phyloP scores from a whole-genome alignment of 257 asterid genomes.

The Datura wrightii region DNA sequence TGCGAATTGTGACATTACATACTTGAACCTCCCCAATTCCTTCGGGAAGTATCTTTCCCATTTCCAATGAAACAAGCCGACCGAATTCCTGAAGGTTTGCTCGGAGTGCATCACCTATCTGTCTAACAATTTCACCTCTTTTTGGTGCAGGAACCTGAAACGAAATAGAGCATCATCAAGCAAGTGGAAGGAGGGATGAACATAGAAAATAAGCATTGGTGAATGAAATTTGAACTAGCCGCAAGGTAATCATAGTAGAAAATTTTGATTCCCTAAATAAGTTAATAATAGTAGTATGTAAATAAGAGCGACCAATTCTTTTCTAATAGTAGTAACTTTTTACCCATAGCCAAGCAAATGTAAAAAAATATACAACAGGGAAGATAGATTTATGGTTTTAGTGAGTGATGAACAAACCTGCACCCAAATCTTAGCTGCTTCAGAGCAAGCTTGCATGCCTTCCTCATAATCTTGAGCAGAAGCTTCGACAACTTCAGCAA shows the following conservation, averaged over 20 bases:
- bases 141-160: conserved; percentile 94
- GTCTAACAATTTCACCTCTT: conserved; percentile 98
- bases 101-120: conserved; percentile 96
- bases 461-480: conserved; percentile 84
- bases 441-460: conserved; percentile 78
- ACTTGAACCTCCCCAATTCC: conserved; percentile 99
- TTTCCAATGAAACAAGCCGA: conserved; percentile 93
- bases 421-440: conserved; percentile 89
- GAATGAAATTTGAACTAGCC: neutral
- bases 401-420: conserved; percentile 56
- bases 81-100: conserved; percentile 84
- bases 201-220: neutral
- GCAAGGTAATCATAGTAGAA: neutral
- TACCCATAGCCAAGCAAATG: no score
- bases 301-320: neutral
- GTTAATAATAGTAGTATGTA: neutral
- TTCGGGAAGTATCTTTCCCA: conserved; percentile 98
- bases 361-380: no score
- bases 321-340: no score
- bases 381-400: neutral
- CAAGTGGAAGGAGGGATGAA: neutral
- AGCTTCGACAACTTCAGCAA: conserved; percentile 85
- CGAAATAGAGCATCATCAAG: conserved; percentile 31
- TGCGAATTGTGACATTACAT: neutral
- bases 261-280: neutral